phyloP scores from a whole-genome alignment of 1,284 basidiomycete species.

The Naganishia sp. region DNA sequence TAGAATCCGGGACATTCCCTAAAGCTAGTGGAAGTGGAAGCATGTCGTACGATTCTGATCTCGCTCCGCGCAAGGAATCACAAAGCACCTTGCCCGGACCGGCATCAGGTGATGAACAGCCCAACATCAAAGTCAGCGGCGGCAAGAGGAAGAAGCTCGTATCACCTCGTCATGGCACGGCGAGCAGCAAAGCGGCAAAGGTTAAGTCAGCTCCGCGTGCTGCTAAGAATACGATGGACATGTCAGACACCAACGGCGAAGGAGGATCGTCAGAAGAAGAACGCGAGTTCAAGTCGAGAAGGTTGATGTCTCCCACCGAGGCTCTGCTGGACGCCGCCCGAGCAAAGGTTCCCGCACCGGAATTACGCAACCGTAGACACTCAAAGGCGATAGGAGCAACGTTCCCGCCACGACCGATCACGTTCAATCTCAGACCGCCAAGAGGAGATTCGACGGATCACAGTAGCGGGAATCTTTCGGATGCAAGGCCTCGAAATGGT shows the following conservation, averaged over 20 bases:
- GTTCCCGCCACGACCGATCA: conserved; percentile 3
- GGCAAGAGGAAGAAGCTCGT: conserved; percentile 20
- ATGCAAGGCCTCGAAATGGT: neutral
- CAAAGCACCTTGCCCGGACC: conserved; percentile 3
- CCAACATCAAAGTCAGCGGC: conserved; percentile 21
- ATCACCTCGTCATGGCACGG: neutral
- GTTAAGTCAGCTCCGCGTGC: neutral
- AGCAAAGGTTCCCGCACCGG: conserved; percentile 12
- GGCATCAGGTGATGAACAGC: conserved; percentile 1
- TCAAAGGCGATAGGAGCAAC: neutral
- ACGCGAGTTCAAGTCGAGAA: conserved; percentile 13
- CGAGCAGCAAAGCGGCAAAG: neutral
- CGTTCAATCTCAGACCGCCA: conserved; percentile 15
- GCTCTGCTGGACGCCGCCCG: conserved; percentile 20
- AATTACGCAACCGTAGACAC: neutral
- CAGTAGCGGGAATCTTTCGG: neutral
- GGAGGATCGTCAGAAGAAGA: conserved; percentile 2
- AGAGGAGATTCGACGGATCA: conserved; percentile 1
- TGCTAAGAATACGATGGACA: neutral
- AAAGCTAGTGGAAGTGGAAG: neutral
- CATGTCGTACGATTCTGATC: conserved; percentile 11
- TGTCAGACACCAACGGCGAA: conserved; percentile 1
- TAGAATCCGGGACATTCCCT: conserved; percentile 6
- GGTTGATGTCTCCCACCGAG: conserved; percentile 14
- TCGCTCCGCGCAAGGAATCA: conserved; percentile 12